Percentiles rank a stretch among this genome's conserved stretches.
phyloP scores from a whole-genome alignment of 768 basidiomycete genomes.

The Boletus sp. region DNA sequence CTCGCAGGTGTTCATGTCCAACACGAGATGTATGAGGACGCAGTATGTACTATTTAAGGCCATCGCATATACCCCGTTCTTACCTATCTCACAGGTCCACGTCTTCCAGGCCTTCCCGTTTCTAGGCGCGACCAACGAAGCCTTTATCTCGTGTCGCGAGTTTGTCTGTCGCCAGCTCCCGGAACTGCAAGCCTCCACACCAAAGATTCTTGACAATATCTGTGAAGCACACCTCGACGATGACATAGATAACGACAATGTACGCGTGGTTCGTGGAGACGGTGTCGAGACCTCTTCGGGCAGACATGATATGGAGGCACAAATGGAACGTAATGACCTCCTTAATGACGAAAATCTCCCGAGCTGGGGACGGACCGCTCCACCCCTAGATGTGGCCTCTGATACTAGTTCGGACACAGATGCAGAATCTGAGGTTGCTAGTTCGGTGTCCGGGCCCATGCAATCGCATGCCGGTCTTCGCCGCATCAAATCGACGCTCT shows the following conservation, averaged over 20 bases:
- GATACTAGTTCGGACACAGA: constrained; percentile 1
- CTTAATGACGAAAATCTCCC: constrained; percentile 41
- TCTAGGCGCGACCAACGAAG: constrained; percentile 58
- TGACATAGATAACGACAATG: constrained; percentile 67
- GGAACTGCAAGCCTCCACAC: constrained; percentile 46
- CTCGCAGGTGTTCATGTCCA: constrained; percentile 81
- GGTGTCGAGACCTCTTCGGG: constrained; percentile 53
- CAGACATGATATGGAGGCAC: constrained; percentile 40
- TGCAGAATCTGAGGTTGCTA: constrained; percentile 2
- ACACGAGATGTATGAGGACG: constrained; percentile 90
- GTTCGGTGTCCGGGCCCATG: constrained; percentile 7
- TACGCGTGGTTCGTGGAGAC: constrained; percentile 72
- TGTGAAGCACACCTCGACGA: constrained; percentile 62
- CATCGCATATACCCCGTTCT: not conserved
- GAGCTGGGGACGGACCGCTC: constrained; percentile 47
- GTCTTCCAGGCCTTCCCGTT: constrained; percentile 91
- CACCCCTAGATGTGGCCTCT: constrained; percentile 1
- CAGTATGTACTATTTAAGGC: constrained; percentile 48
- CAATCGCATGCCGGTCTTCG: constrained; percentile 20
- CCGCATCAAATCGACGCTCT: constrained; percentile 34
- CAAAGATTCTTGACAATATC: constrained; percentile 49
- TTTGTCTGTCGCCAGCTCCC: constrained; percentile 66
- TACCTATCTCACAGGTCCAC: constrained; percentile 56
- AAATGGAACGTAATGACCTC: constrained; percentile 29
- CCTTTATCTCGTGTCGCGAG: constrained; percentile 67